Percentiles rank a stretch among this genome's conserved stretches.
Conservation (phyloP, 768 basidiomycete genomes). For the Xerocomus brunneocitrinus region DNA sequence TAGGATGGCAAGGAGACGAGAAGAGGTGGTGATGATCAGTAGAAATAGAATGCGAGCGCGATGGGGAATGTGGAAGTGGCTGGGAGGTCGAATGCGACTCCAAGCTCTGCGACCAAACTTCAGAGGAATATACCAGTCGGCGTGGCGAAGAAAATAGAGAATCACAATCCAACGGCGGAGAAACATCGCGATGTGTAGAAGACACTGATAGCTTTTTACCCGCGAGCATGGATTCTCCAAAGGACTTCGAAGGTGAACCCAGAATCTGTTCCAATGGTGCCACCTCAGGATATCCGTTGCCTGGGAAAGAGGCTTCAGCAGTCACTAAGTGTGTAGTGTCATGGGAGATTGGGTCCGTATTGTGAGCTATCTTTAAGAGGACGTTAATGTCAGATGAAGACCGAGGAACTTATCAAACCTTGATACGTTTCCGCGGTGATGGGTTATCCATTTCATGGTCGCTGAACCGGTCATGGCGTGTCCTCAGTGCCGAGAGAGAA, state of each 20-base stretch:
- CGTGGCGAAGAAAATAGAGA: constrained; percentile 21
- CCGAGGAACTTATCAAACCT: constrained; percentile 19
- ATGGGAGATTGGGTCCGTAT: background rate
- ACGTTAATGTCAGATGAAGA: constrained; percentile 8
- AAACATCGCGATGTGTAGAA: background rate
- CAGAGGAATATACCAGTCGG: background rate
- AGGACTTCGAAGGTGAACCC: background rate
- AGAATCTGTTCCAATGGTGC: background rate
- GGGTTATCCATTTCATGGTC: constrained; percentile 9
- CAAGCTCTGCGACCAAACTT: background rate
- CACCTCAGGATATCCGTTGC: background rate
- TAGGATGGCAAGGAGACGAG: constrained; percentile 12
- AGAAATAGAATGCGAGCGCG: constrained; percentile 15
- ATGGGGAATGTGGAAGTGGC: background rate
- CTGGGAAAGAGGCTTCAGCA: background rate
- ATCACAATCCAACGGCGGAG: constrained; percentile 9
- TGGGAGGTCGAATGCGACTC: constrained; percentile 1
- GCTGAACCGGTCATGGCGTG: constrained; percentile 2
- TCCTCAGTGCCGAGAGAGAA: background rate
- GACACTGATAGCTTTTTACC: background rate
- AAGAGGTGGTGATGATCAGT: constrained; percentile 11
- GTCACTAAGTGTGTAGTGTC: background rate
- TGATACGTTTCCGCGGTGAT: constrained; percentile 38
- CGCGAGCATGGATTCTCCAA: background rate
- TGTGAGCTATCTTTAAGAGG: constrained; percentile 18